Conservation (phyloP, 495 filamentous ascomycete genomes). For the Melanomma pulvis-pyrius region DNA sequence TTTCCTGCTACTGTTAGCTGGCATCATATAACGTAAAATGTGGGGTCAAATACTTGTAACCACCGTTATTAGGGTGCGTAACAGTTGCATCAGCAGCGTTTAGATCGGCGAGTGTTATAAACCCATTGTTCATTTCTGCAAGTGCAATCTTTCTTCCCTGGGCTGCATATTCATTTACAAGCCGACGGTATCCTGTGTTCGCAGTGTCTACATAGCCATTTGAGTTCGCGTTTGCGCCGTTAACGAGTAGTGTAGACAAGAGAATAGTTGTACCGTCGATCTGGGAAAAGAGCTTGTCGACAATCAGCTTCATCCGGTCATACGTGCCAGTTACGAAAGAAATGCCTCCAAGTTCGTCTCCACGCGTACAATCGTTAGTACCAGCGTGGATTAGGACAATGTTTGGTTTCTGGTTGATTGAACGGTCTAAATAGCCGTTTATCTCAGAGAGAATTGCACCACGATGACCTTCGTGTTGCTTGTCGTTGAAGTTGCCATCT, state of each 20-base stretch:
- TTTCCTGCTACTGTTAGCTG: no score
- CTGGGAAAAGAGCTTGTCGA: background rate
- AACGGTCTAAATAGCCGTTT: background rate
- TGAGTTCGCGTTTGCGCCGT: background rate
- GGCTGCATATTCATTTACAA: background rate
- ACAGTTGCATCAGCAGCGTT: background rate
- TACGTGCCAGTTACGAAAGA: background rate
- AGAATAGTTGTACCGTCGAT: background rate
- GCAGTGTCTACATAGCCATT: background rate
- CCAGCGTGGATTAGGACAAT: background rate
- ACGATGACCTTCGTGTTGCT: background rate
- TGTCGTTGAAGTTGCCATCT: background rate
- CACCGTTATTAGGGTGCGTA: background rate
- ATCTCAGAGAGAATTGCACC: background rate
- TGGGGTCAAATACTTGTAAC: no score
- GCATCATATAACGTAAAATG: no score
- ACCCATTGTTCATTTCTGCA: background rate
- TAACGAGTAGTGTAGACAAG: background rate
- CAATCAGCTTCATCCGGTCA: background rate
- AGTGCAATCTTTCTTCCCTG: background rate
- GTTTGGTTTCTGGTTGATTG: background rate
- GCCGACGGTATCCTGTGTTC: background rate
- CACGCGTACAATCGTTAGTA: background rate
- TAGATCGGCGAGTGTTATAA: background rate
- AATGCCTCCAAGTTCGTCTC: background rate